phyloP scores from a whole-genome alignment of 768 basidiomycete genomes.

The Phylloporus sp. region DNA sequence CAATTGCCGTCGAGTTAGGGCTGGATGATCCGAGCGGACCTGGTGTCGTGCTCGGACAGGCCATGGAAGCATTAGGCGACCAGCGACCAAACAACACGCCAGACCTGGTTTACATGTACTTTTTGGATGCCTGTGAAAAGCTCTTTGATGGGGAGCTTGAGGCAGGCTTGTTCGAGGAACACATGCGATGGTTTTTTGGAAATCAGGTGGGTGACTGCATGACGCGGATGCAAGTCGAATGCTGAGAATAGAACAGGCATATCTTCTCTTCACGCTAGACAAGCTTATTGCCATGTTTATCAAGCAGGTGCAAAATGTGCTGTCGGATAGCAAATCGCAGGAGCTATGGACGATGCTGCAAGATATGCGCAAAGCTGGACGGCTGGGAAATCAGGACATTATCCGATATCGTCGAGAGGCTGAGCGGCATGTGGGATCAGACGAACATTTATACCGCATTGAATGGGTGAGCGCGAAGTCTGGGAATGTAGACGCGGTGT shows the following conservation, averaged over 20 bases:
- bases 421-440: constrained; percentile 67
- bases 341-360: constrained; percentile 79
- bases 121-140: constrained; percentile 89
- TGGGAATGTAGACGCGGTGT: constrained; percentile 1
- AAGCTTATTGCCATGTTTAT: constrained; percentile 84
- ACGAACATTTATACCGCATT: constrained; percentile 73
- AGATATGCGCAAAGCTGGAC: constrained; percentile 51
- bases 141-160: constrained; percentile 93
- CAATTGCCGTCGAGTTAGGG: constrained; percentile 78
- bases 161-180: constrained; percentile 89
- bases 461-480: constrained; percentile 63
- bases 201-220: constrained; percentile 56
- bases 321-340: constrained; percentile 81
- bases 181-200: constrained; percentile 92
- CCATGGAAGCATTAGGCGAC: constrained; percentile 56
- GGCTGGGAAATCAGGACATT: constrained; percentile 57
- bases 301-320: constrained; percentile 92
- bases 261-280: constrained; percentile 90
- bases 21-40: constrained; percentile 81
- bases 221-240: neutral
- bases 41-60: constrained; percentile 60
- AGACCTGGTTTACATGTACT: constrained; percentile 82
- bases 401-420: constrained; percentile 79
- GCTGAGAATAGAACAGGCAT: constrained; percentile 57
- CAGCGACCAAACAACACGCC: constrained; percentile 43